Evolutionary conservation across 192 early-diverging fungal species (phyloP), one percentile per base, ranked within the genome.

Genomic region (Backusella tarrabulga): DNA sequence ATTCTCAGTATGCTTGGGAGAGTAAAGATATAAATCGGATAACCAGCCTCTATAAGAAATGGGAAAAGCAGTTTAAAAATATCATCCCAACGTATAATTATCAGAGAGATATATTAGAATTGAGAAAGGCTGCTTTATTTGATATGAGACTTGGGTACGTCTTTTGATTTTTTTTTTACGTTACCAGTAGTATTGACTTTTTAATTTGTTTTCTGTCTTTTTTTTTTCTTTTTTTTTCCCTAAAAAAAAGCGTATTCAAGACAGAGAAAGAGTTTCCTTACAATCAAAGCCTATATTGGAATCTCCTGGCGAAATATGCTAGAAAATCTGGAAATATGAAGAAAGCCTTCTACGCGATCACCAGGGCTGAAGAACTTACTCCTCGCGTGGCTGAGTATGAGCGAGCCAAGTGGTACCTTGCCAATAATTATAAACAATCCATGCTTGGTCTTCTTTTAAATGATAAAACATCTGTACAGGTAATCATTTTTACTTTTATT

Each of bases 401-500:
- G 12, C 54, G 36, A 17, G 72, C 54, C 11, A 74, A 74, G 56
- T 74, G 46, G 50, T 63, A 74, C 11, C 38, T 52, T 52, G 34
- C 32, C 1, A 63, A 34, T 4, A 34, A 35, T 3, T 40, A 63
- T 14, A 72, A 32, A 15, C 23, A 72, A 34, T 29, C 17, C 34
- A 44, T 44, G 15, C 14, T 72, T 8, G 23, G 19, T 1, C 3
- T 52, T 32, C 26, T 72, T 32, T 32, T 72, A 9, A 9, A 56
- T 2, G 6, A 56, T 21, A n/a, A 56, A 56, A 56, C 19, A 21
- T 21, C 54, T 56, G 54, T 56, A 2, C 15, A 69, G 35, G 68
- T 69, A 69, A 69, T 34, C 91, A 9, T 87, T 87, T 72, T 85
- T 81, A 21, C 15, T 5, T 3, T 32, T 32, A 32, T 32, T 32